These are phyloP conservation scores for Adenanthera pavonina DNA, from an alignment of 306 rosid species.

Conservation along the genomic window DNA sequence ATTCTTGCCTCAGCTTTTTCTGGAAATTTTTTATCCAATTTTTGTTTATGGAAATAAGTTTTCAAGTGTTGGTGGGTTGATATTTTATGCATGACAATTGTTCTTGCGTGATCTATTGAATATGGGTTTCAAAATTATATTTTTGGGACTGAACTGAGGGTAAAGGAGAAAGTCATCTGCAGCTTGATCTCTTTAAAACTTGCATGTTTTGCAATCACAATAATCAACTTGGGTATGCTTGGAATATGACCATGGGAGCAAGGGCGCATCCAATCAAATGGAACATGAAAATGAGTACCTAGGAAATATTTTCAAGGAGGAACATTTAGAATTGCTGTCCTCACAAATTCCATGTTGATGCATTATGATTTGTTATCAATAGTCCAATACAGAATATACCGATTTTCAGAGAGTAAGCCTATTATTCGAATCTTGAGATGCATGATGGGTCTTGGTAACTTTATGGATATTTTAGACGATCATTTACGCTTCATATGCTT, in stretches of 20 bases:
- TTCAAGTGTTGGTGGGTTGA: neutral
- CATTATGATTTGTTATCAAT: neutral
- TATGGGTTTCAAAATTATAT: neutral
- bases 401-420: conserved; percentile 22
- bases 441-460: conserved; percentile 24
- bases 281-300: conserved; percentile 27
- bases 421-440: conserved; percentile 23
- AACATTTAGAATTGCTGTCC: neutral
- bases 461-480: conserved; percentile 5
- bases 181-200: conserved; percentile 31
- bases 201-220: neutral
- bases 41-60: neutral
- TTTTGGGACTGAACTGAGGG: neutral
- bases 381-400: neutral
- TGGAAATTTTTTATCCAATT: neutral
- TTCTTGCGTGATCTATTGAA: neutral
- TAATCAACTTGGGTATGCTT: neutral
- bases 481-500: conserved; percentile 9
- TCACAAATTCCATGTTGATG: conserved; percentile 11
- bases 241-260: conserved; percentile 14
- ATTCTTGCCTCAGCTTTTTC: neutral
- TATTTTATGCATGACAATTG: neutral
- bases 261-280: conserved; percentile 20
- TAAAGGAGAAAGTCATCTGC: conserved; percentile 30
- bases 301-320: conserved; percentile 28